Percentiles rank a stretch among this genome's conserved stretches.
phyloP scores from a whole-genome alignment of 73 alveolate species.

The Paramecium biaurelia region DNA sequence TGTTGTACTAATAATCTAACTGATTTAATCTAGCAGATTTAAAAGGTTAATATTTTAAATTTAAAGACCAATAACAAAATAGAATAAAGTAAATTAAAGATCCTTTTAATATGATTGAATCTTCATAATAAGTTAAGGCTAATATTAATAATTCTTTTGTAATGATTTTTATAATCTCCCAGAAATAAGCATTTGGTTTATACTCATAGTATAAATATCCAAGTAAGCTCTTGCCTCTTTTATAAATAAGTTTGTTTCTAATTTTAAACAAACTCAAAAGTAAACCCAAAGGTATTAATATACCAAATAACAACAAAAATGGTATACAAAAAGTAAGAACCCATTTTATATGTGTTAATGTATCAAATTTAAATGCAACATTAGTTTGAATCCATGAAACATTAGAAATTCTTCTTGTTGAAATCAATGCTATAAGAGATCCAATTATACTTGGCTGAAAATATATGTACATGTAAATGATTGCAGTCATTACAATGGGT shows the following conservation, averaged over 20 bases:
- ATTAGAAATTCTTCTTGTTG: background rate
- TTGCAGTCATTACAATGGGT: background rate
- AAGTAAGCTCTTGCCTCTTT: background rate
- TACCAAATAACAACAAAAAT: background rate
- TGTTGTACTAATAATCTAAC: background rate
- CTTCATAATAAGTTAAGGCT: background rate
- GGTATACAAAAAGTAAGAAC: background rate
- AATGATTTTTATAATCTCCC: slow-evolving; percentile 32
- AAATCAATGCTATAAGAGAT: background rate
- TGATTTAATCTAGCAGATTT: background rate
- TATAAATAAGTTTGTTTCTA: background rate
- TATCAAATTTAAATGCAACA: slow-evolving; percentile 30
- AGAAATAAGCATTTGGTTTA: background rate
- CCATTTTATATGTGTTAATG: background rate
- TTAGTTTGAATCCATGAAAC: background rate
- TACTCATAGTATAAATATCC: slow-evolving; percentile 24
- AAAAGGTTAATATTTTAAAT: background rate
- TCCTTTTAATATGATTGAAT: slow-evolving; percentile 12
- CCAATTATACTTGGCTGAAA: background rate
- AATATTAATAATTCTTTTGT: background rate
- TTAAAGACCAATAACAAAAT: background rate
- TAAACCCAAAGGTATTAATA: background rate
- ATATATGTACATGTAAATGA: background rate
- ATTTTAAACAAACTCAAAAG: background rate
- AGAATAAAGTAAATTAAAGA: background rate